These are phyloP conservation scores for Monilinia polystroma DNA, from an alignment of 2,329 filamentous ascomycete genomes.

Conservation along the genomic window DNA sequence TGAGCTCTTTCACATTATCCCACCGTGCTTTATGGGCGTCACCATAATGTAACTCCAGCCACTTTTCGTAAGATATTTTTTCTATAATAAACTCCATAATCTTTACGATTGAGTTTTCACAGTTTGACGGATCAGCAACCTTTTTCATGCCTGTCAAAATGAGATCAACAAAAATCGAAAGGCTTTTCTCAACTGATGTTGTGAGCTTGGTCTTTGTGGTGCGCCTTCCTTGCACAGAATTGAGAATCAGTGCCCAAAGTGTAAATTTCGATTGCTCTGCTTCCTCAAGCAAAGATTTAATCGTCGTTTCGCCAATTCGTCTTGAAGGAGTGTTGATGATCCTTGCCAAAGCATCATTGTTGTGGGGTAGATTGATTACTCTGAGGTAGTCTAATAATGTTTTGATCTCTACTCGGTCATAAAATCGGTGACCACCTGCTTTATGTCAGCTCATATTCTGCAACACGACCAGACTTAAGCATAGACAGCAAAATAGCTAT, in stretches of 20 bases:
- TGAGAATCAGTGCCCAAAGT: slow-evolving; percentile 73
- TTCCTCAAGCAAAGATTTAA: slow-evolving; percentile 72
- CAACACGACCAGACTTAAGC: no score
- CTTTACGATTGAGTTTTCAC: slow-evolving; percentile 37
- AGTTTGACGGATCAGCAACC: slow-evolving; percentile 41
- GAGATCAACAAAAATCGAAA: slow-evolving; percentile 58
- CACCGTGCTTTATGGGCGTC: slow-evolving; percentile 77
- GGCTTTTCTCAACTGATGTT: slow-evolving; percentile 54
- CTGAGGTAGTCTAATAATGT: slow-evolving; percentile 84
- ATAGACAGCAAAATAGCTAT: neutral
- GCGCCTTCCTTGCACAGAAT: slow-evolving; percentile 52
- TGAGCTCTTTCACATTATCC: slow-evolving; percentile 88
- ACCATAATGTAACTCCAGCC: slow-evolving; percentile 67
- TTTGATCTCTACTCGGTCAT: slow-evolving; percentile 87
- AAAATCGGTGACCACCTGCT: slow-evolving; percentile 74
- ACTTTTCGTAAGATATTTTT: slow-evolving; percentile 71
- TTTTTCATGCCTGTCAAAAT: slow-evolving; percentile 58
- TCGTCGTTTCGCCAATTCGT: slow-evolving; percentile 75
- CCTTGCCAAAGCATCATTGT: slow-evolving; percentile 80
- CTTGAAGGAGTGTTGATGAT: slow-evolving; percentile 83
- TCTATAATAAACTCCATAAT: slow-evolving; percentile 55
- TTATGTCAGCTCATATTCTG: slow-evolving; percentile 25
- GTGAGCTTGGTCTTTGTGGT: slow-evolving; percentile 54
- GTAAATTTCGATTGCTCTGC: slow-evolving; percentile 68
- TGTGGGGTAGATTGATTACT: slow-evolving; percentile 78